Conservation (phyloP, 495 filamentous ascomycete species). For the Talaromyces stipitatus region DNA sequence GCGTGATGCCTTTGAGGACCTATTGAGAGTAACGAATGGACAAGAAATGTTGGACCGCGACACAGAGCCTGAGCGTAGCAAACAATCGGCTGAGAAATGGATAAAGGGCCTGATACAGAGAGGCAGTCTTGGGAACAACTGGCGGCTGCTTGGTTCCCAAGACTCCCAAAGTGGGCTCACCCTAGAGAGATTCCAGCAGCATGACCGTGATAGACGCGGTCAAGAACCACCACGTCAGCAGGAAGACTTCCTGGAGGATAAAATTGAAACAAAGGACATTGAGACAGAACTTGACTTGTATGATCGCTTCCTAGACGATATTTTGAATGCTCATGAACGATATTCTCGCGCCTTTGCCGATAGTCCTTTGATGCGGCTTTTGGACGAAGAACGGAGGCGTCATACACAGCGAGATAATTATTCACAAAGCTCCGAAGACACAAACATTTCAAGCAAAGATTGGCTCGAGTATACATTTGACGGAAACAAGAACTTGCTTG, state of each 20-base stretch:
- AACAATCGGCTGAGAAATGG: conserved; percentile 29
- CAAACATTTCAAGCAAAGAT: conserved; percentile 16
- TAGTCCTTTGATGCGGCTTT: conserved; percentile 28
- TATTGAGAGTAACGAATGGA: conserved; percentile 42
- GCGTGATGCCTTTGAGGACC: conserved; percentile 50
- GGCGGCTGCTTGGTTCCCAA: conserved; percentile 15
- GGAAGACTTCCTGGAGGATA: conserved; percentile 2
- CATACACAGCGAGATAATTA: conserved; percentile 10
- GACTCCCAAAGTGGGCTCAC: conserved; percentile 19
- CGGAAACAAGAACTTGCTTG: conserved; percentile 17
- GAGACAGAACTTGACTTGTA: conserved; percentile 39
- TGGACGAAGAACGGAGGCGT: conserved; percentile 23
- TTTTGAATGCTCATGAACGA: conserved; percentile 24
- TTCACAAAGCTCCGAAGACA: conserved; percentile 7
- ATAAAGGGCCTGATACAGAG: conserved; percentile 27
- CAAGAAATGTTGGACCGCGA: conserved; percentile 35
- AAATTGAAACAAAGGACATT: conserved; percentile 6
- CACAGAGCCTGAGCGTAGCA: conserved; percentile 11
- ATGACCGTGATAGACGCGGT: conserved; percentile 4
- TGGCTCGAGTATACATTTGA: conserved; percentile 27
- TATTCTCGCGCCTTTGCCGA: conserved; percentile 15
- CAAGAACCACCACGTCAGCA: neutral
- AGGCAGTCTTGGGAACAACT: conserved; percentile 31
- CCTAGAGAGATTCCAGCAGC: conserved; percentile 12
- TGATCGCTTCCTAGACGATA: conserved; percentile 35